These are phyloP conservation scores for Kwoniella shivajii DNA, from an alignment of 1,284 basidiomycete genomes.

Conservation along the genomic window DNA sequence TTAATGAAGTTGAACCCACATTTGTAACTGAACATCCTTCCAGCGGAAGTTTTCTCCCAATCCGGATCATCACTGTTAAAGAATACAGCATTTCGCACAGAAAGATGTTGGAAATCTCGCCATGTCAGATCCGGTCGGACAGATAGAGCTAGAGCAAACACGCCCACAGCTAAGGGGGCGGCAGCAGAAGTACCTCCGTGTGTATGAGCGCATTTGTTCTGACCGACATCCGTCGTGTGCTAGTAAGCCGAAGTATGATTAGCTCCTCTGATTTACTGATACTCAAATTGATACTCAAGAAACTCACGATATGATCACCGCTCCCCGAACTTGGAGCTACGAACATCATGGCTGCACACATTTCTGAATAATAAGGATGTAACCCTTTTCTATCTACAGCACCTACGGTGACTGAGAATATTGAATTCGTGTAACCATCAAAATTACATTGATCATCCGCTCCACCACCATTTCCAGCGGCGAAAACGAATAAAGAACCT, in stretches of 20 bases:
- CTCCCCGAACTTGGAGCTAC: conserved; percentile 97
- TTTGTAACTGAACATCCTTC: conserved; percentile 90
- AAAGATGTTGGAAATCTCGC: conserved; percentile 94
- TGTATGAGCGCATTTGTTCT: conserved; percentile 74
- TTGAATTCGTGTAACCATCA: conserved; percentile 98
- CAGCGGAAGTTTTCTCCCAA: conserved; percentile 84
- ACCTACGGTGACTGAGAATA: conserved; percentile 93
- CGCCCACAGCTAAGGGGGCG: conserved; percentile 90
- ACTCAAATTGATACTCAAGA: neutral
- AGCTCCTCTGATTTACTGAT: neutral
- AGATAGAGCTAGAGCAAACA: conserved; percentile 83
- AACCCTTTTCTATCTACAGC: conserved; percentile 89
- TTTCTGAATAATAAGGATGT: conserved; percentile 96
- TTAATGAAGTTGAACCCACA: conserved; percentile 51
- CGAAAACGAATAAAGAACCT: conserved; percentile 95
- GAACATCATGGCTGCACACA: conserved; percentile 94
- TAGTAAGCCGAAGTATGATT: conserved; percentile 45
- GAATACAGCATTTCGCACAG: conserved; percentile 73
- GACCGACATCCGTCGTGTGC: conserved; percentile 93
- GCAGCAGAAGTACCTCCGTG: conserved; percentile 98
- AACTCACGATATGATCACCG: conserved; percentile 82
- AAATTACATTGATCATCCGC: conserved; percentile 98
- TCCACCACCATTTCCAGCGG: conserved; percentile 92
- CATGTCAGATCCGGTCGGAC: conserved; percentile 87
- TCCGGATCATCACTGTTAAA: conserved; percentile 91